Percentiles rank a stretch among this genome's conserved stretches.
Conservation (phyloP, 2,329 filamentous ascomycete species). For the Colletotrichum melonis region DNA sequence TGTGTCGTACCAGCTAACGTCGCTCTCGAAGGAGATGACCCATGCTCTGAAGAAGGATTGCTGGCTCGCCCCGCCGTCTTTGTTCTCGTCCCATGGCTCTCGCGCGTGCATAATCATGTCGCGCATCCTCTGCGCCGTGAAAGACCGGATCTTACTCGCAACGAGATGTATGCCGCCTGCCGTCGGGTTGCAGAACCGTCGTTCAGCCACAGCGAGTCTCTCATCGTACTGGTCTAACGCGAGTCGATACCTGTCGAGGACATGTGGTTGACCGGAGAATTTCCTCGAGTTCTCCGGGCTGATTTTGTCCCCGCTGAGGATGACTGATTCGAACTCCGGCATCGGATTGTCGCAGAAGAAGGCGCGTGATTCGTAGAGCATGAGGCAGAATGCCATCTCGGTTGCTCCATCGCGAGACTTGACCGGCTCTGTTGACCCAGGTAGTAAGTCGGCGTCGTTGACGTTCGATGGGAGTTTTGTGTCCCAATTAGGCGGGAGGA, state of each 20-base stretch:
- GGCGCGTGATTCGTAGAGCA: constrained; percentile 61
- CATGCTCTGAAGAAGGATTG: constrained; percentile 68
- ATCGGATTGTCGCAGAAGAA: constrained; percentile 56
- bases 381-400: constrained; percentile 28
- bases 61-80: constrained; percentile 59
- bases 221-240: constrained; percentile 55
- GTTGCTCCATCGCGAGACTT: constrained; percentile 62
- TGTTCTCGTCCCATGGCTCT: constrained; percentile 59
- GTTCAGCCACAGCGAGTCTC: constrained; percentile 56
- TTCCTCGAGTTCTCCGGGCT: constrained; percentile 61
- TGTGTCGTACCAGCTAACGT: constrained; percentile 55
- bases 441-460: constrained; percentile 68
- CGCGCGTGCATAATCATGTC: constrained; percentile 59
- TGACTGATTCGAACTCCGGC: constrained; percentile 54
- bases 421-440: constrained; percentile 59
- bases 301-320: constrained; percentile 48
- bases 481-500: constrained; percentile 55
- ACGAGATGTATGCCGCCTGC: constrained; percentile 65
- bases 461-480: constrained; percentile 67
- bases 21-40: constrained; percentile 59
- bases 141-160: constrained; percentile 56
- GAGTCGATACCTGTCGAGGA: constrained; percentile 53
- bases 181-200: constrained; percentile 60
- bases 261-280: constrained; percentile 49
- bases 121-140: constrained; percentile 60